Evolutionary conservation across 2,329 filamentous ascomycete genomes (phyloP), one percentile per base, ranked within the genome.

Genomic region (Sarocladiaceae sp.): DNA sequence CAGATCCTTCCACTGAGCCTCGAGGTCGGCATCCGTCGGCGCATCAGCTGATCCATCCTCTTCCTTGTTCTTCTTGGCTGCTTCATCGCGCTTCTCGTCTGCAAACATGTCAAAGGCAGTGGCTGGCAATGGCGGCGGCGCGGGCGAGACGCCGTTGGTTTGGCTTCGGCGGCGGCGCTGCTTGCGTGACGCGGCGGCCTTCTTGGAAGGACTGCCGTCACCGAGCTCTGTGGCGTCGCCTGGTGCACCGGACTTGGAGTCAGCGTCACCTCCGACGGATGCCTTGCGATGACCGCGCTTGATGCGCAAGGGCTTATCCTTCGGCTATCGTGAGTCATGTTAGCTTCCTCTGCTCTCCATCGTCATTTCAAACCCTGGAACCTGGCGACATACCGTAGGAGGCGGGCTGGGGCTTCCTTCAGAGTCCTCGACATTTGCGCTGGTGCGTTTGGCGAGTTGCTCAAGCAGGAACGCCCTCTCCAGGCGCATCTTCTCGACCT

Each of bases 401-500:
- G 85, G 85, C n/a, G 85, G 84, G 57, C 83, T 88, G 6, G 83
- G 84, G 59, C 83, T 88, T 55, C 83, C 82, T 55, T 90, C 85
- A 9, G 84, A 88, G 60, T 90, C 83, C 60, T 87, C 82, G 39
- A 85, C 82, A 53, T 84, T 84, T 53, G 80, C 74, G 62, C 83
- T 85, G 15, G 85, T 88, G 53, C 86, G 79, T 55, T 83, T 83
- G 16, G 81, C 74, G 33, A 93, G 73, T 59, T 88, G 81, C 58
- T 87, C 82, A 26, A 85, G 73, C 37, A 87, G 68, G 53, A 86
- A 83, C 20, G 87, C 85, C 50, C 88, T 79, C 68, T 94, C 86
- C 19, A 97, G 77, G 41, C 93, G 83, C 74, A 94, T 80, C 68
- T 97, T 96, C 63, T 94, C 85, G 53, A 96, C 84, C 57, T 88